Conservation (phyloP, 371 early-diverging fungal species). For the Nosema muscidifuracis region DNA sequence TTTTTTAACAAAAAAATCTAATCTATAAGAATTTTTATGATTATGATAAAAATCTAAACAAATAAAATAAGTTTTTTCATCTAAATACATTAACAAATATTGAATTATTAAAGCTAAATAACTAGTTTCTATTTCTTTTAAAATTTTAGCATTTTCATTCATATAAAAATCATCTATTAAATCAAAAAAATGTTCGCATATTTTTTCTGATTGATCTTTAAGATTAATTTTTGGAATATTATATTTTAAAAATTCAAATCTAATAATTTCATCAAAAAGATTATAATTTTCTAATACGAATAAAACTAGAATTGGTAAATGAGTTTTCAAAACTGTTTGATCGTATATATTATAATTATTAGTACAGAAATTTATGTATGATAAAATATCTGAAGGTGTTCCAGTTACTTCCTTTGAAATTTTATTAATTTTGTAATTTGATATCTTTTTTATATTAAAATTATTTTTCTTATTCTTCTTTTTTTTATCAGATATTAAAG, state of each 20-base stretch:
- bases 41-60: not conserved
- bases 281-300: constrained; percentile 8
- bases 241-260: constrained; percentile 8
- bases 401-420: too few relatives aligned
- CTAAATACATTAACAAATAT: not conserved
- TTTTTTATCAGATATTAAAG: too few relatives aligned
- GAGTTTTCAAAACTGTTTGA: not conserved
- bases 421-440: too few relatives aligned
- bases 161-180: constrained; percentile 16
- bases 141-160: constrained; percentile 16
- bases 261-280: not conserved
- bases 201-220: not conserved
- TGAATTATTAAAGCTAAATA: not conserved
- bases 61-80: not conserved
- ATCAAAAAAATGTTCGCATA: not conserved
- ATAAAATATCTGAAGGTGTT: constrained; percentile 13
- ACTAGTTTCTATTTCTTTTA: not conserved
- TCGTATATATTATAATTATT: constrained; percentile 12
- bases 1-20: not conserved
- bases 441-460: too few relatives aligned
- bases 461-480: too few relatives aligned
- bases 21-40: not conserved
- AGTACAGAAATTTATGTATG: constrained; percentile 3
- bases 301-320: constrained; percentile 20
- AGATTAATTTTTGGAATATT: constrained; percentile 8